Evolutionary conservation across 306 rosid genomes (phyloP).

Genomic region (Phaseolus lunatus): DNA sequence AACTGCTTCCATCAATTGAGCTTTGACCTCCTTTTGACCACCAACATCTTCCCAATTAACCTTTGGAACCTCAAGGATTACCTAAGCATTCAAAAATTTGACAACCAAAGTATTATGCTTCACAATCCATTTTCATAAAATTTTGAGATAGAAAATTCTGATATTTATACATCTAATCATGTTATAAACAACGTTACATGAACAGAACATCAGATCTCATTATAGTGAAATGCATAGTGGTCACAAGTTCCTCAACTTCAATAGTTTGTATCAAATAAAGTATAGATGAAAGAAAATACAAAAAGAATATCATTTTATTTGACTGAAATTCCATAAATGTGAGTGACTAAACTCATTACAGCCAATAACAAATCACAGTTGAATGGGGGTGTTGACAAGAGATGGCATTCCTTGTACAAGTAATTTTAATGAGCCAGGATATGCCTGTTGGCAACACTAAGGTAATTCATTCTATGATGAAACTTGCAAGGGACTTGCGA

Average conservation of each 20-base stretch:
- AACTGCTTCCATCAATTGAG: constrained; percentile 87
- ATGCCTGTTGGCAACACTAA: constrained; percentile 3
- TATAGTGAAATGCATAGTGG: constrained; percentile 9
- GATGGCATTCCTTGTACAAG: constrained; percentile 14
- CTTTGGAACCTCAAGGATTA: constrained; percentile 91
- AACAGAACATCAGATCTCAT: constrained; percentile 9
- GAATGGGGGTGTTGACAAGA: constrained; percentile 37
- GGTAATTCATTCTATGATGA: constrained; percentile 30
- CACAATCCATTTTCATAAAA: constrained; percentile 8
- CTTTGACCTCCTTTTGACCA: constrained; percentile 88
- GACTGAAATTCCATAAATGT: neutral
- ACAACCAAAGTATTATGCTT: constrained; percentile 10
- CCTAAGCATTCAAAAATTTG: constrained; percentile 53
- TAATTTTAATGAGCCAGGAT: constrained; percentile 31
- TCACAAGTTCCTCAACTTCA: constrained; percentile 18
- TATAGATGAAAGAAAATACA: constrained; percentile 32
- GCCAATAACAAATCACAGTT: constrained; percentile 14
- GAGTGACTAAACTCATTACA: constrained; percentile 24
- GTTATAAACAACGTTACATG: constrained; percentile 30
- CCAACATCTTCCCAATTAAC: constrained; percentile 96
- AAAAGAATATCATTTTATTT: constrained; percentile 18
- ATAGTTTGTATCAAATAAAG: constrained; percentile 27
- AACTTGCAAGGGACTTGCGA: constrained; percentile 14
- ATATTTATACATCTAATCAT: constrained; percentile 2
- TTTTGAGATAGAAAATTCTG: neutral